Evolutionary conservation across 352 stramenopile genomes (phyloP).

Genomic region (Pythium sukuiense): DNA sequence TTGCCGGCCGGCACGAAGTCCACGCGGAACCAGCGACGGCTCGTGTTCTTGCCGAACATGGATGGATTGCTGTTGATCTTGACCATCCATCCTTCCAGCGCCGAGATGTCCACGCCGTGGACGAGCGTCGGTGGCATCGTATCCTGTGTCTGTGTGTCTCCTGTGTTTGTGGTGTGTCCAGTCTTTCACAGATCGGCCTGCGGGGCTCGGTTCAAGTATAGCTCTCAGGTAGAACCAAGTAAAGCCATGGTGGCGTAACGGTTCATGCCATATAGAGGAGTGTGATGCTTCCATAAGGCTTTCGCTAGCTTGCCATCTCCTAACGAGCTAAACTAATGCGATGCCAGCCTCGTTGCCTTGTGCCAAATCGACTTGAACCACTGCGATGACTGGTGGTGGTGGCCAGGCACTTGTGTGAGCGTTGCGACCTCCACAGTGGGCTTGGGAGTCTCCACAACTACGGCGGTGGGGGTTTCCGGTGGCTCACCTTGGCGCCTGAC

Average conservation of each 20-base stretch:
- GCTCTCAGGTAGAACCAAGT: background rate
- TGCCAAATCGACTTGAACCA: conserved; percentile 16
- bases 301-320: too few relatives aligned
- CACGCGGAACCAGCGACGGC: conserved; percentile 78
- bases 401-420: background rate
- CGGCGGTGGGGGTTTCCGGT: background rate
- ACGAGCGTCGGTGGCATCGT: conserved; percentile 35
- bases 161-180: background rate
- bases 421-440: background rate
- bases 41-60: conserved; percentile 77
- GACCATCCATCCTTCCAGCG: conserved; percentile 82
- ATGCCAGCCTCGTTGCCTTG: background rate
- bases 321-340: background rate
- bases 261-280: background rate
- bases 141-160: background rate
- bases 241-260: background rate
- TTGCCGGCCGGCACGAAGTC: conserved; percentile 45
- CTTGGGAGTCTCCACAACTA: background rate
- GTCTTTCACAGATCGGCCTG: background rate
- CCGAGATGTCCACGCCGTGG: conserved; percentile 80
- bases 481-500: background rate
- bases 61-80: conserved; percentile 87
- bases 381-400: conserved; percentile 9
- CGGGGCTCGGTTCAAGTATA: background rate
- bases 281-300: too few relatives aligned